These are phyloP conservation scores for Trifolium repens DNA, from an alignment of 306 rosid genomes.

Conservation along the genomic window DNA sequence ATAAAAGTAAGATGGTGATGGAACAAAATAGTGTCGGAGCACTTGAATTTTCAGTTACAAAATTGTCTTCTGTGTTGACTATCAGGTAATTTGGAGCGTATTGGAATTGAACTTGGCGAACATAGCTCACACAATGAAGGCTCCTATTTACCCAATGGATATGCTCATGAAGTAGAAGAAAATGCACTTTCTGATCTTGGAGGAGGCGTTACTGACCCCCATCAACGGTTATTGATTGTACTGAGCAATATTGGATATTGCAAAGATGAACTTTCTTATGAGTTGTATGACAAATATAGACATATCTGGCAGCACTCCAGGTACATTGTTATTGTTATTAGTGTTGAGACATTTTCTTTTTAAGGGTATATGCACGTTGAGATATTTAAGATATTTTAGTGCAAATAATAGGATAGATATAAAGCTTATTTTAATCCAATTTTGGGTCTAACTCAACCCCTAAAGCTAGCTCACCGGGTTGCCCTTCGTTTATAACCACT, in stretches of 20 bases:
- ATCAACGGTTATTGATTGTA: constrained; percentile 74
- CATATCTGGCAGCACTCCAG: constrained; percentile 87
- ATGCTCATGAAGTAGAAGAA: constrained; percentile 65
- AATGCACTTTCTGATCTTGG: constrained; percentile 54
- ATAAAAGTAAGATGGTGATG: constrained; percentile 23
- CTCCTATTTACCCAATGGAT: constrained; percentile 71
- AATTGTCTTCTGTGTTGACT: constrained; percentile 38
- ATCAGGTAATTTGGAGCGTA: constrained; percentile 81
- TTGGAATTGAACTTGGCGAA: constrained; percentile 73
- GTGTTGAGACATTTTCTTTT: neutral
- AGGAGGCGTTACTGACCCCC: constrained; percentile 75
- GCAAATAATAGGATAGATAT: neutral
- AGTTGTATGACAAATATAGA: constrained; percentile 80
- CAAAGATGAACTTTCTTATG: constrained; percentile 90
- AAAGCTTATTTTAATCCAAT: constrained; percentile 16
- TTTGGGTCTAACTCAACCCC: neutral
- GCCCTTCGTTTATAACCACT: neutral
- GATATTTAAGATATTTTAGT: neutral
- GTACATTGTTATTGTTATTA: constrained; percentile 43
- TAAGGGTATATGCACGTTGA: neutral
- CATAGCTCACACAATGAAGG: constrained; percentile 62
- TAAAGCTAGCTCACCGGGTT: neutral
- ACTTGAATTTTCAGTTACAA: constrained; percentile 36
- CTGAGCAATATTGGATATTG: constrained; percentile 96
- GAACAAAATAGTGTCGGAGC: constrained; percentile 17